phyloP scores from a whole-genome alignment of 1,139 yeast genomes.

The Maudiozyma humilis region DNA sequence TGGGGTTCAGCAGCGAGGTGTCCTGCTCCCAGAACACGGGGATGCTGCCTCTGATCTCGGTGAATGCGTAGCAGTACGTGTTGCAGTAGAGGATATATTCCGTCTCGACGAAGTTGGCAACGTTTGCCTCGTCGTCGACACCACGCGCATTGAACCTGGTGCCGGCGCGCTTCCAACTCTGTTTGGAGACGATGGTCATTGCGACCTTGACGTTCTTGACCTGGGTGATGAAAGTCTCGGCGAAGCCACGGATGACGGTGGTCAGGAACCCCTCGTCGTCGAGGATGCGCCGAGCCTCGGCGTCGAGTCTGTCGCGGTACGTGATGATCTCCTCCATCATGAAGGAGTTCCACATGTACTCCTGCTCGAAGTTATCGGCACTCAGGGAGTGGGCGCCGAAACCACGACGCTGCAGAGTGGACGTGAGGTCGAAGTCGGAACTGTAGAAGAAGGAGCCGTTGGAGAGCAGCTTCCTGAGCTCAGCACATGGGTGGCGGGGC shows the following conservation, averaged over 20 bases:
- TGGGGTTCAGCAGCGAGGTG: slow-evolving; percentile 66
- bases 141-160: slow-evolving; percentile 92
- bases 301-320: slow-evolving; percentile 64
- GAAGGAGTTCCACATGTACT: slow-evolving; percentile 95
- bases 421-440: slow-evolving; percentile 85
- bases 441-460: slow-evolving; percentile 92
- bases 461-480: slow-evolving; percentile 63
- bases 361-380: slow-evolving; percentile 58
- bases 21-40: slow-evolving; percentile 99
- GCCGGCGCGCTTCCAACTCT: slow-evolving; percentile 94
- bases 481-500: slow-evolving; percentile 76
- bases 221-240: slow-evolving; percentile 56
- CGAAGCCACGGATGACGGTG: slow-evolving; percentile 91
- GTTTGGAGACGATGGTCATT: slow-evolving; percentile 79
- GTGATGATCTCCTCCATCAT: slow-evolving; percentile 76
- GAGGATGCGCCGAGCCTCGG: slow-evolving; percentile 46
- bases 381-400: slow-evolving; percentile 39
- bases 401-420: slow-evolving; percentile 71
- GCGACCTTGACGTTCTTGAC: slow-evolving; percentile 47
- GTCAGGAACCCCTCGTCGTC: slow-evolving; percentile 78
- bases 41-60: slow-evolving; percentile 87
- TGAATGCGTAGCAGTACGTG: slow-evolving; percentile 62
- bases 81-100: slow-evolving; percentile 63
- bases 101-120: slow-evolving; percentile 93
- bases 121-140: slow-evolving; percentile 88